Conservation (phyloP, 371 early-diverging fungal species). For the Dentiscutata heterogama region DNA sequence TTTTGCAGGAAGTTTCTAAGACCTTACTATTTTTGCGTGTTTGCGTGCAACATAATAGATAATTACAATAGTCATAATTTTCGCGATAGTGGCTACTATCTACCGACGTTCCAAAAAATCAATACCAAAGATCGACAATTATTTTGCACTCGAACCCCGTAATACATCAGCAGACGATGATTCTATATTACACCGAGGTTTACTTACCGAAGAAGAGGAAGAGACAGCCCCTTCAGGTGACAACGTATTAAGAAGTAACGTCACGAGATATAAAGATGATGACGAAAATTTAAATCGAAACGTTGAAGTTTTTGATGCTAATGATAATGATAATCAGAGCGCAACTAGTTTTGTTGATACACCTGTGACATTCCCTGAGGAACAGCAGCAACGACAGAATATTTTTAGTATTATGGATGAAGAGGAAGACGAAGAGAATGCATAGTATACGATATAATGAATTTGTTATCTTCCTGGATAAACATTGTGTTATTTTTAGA, state of each 20-base stretch:
- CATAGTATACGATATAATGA: too few species aligned
- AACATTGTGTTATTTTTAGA: too few species aligned
- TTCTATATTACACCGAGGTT: conserved; percentile 16
- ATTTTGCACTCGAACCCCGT: conserved; percentile 21
- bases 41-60: too few species aligned
- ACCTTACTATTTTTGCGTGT: too few species aligned
- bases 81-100: not conserved
- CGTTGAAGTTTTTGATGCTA: not conserved
- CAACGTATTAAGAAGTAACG: too few species aligned
- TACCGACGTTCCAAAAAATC: conserved; percentile 13
- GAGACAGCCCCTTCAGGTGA: not conserved
- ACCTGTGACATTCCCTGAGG: not conserved
- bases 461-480: too few species aligned
- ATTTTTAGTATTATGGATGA: conserved; percentile 1
- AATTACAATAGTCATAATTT: not conserved
- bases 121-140: not conserved
- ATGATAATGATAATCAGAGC: not conserved
- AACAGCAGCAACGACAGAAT: not conserved
- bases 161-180: conserved; percentile 3
- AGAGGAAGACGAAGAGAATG: not conserved
- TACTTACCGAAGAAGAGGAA: conserved; percentile 2
- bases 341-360: too few species aligned
- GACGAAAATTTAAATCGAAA: not conserved
- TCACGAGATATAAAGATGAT: not conserved
- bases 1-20: too few species aligned